Percentiles rank a stretch among this genome's conserved stretches.
Evolutionary conservation across 305 asterid genomes (phyloP).

Genomic region (Fraxinus nigra): DNA sequence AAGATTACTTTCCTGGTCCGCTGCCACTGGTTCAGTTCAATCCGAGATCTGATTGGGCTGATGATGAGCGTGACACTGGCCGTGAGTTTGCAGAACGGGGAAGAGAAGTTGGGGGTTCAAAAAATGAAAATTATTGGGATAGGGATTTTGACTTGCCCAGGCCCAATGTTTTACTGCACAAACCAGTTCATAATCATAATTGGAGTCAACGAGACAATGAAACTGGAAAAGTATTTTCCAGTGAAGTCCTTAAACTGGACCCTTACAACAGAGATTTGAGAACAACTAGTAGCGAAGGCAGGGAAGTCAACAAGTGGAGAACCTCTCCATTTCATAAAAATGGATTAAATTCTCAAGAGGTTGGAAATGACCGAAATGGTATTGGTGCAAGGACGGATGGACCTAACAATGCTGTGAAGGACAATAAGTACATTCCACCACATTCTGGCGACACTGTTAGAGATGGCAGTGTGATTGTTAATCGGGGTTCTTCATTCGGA

Average conservation of each 20-base stretch:
- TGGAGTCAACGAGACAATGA: slow-evolving; percentile 64
- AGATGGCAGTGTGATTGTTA: slow-evolving; percentile 33
- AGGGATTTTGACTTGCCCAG: slow-evolving; percentile 84
- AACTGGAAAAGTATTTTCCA: slow-evolving; percentile 54
- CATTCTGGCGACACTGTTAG: slow-evolving; percentile 46
- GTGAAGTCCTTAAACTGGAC: slow-evolving; percentile 57
- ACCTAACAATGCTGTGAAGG: slow-evolving; percentile 44
- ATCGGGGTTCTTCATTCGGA: slow-evolving; percentile 52
- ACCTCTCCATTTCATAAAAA: slow-evolving; percentile 44
- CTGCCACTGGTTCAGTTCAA: slow-evolving; percentile 73
- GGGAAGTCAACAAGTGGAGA: slow-evolving; percentile 63
- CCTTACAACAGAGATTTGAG: slow-evolving; percentile 48
- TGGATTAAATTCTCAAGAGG: slow-evolving; percentile 37
- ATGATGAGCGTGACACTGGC: slow-evolving; percentile 98
- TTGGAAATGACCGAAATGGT: slow-evolving; percentile 39
- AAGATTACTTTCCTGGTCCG: slow-evolving; percentile 60
- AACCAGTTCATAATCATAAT: slow-evolving; percentile 49
- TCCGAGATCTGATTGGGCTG: slow-evolving; percentile 98
- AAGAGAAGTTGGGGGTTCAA: slow-evolving; percentile 58
- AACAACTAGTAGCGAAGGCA: slow-evolving; percentile 57
- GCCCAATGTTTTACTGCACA: slow-evolving; percentile 61
- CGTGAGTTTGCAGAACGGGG: slow-evolving; percentile 65
- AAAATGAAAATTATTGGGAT: slow-evolving; percentile 75
- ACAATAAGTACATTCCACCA: slow-evolving; percentile 44
- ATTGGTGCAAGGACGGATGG: slow-evolving; percentile 39